These are phyloP conservation scores for Pseudoturritis turrita DNA, from an alignment of 345 rosid genomes.

Conservation along the genomic window DNA sequence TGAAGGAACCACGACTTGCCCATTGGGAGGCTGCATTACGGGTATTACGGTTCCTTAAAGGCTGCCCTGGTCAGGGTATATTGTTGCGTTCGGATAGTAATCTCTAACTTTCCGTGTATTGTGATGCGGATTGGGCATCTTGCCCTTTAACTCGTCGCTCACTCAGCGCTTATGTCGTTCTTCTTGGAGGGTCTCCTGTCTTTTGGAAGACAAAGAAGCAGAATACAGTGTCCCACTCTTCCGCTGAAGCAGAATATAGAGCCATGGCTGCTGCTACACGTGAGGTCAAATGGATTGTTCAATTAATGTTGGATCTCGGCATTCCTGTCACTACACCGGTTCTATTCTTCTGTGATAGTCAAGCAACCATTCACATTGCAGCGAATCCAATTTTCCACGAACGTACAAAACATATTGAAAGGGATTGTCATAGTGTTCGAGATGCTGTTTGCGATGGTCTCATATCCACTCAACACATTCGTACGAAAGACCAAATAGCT, in stretches of 20 bases:
- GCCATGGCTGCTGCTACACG: neutral
- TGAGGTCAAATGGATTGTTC: neutral
- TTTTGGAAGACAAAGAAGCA: neutral
- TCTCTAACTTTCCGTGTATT: neutral
- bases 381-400: too few species aligned
- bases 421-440: too few species aligned
- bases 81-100: neutral
- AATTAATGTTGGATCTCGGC: too few species aligned
- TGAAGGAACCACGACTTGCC: neutral
- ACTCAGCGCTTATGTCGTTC: neutral
- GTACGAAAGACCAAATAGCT: too few species aligned
- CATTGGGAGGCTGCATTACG: neutral
- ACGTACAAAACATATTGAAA: too few species aligned
- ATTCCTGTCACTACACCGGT: too few species aligned
- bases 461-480: too few species aligned
- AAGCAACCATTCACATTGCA: too few species aligned
- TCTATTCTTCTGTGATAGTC: too few species aligned
- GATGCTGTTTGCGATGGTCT: too few species aligned
- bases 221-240: neutral
- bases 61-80: neutral
- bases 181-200: neutral
- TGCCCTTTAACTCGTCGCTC: neutral
- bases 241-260: neutral
- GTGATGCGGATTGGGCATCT: neutral
- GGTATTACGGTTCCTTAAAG: neutral